phyloP scores from a whole-genome alignment of 2,329 filamentous ascomycete genomes.

The Trichophyton mentagrophytes region DNA sequence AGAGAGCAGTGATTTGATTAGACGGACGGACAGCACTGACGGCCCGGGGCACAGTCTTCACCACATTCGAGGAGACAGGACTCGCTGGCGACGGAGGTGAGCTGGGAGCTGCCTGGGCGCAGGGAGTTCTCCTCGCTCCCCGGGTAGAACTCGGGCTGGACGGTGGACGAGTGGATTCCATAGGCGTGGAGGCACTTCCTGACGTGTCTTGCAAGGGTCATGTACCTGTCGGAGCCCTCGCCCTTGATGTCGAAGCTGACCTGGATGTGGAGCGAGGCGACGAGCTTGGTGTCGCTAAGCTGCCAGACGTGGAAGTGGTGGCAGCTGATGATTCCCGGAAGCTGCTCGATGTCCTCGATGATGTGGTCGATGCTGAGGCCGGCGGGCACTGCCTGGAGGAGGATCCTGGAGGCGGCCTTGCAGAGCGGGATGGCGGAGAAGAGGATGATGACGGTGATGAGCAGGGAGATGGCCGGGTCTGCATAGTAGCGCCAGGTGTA shows the following conservation, averaged over 20 bases:
- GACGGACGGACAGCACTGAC: slow-evolving; percentile 28
- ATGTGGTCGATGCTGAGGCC: slow-evolving; percentile 82
- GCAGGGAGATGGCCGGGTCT: slow-evolving; percentile 80
- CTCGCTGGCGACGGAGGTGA: slow-evolving; percentile 12
- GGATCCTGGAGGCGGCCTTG: slow-evolving; percentile 54
- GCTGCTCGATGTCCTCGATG: slow-evolving; percentile 73
- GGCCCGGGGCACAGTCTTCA: slow-evolving; percentile 30
- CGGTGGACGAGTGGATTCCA: slow-evolving; percentile 92
- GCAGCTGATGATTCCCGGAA: slow-evolving; percentile 77
- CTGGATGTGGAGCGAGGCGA: slow-evolving; percentile 87
- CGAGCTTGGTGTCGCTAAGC: slow-evolving; percentile 83
- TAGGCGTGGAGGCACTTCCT: slow-evolving; percentile 85
- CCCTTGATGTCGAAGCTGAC: slow-evolving; percentile 81
- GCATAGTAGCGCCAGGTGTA: slow-evolving; percentile 75
- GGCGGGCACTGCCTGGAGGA: slow-evolving; percentile 85
- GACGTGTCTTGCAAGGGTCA: slow-evolving; percentile 73
- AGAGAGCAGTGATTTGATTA: background rate
- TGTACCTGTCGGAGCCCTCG: slow-evolving; percentile 66
- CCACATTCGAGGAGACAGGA: slow-evolving; percentile 37
- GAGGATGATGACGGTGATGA: slow-evolving; percentile 72
- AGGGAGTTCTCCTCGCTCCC: slow-evolving; percentile 26
- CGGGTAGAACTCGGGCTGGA: slow-evolving; percentile 69
- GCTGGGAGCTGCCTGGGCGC: slow-evolving; percentile 2
- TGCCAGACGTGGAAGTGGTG: slow-evolving; percentile 98
- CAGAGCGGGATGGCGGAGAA: slow-evolving; percentile 39